Evolutionary conservation across 2,329 filamentous ascomycete genomes (phyloP).

Genomic region (Sphaerulina musiva): DNA sequence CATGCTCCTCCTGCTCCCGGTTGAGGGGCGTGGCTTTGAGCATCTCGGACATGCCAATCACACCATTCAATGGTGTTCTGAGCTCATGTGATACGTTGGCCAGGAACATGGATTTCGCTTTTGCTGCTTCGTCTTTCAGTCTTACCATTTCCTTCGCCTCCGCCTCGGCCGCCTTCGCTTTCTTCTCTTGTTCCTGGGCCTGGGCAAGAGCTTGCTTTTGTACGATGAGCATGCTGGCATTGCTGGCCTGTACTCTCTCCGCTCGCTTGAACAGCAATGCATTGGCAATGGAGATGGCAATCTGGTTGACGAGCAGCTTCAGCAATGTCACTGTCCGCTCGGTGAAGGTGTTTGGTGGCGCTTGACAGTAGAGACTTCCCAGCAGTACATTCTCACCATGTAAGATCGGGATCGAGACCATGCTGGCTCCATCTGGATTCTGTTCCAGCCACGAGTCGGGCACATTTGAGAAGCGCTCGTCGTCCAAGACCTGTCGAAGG

Average conservation of each 20-base stretch:
- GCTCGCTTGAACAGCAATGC: conserved; percentile 60
- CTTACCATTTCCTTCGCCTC: conserved; percentile 73
- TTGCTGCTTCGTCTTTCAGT: conserved; percentile 74
- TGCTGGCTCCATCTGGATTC: conserved; percentile 64
- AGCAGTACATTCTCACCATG: conserved; percentile 65
- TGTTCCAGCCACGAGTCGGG: conserved; percentile 60
- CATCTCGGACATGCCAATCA: conserved; percentile 55
- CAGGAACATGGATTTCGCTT: conserved; percentile 72
- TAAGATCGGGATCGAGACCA: conserved; percentile 73
- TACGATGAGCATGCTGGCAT: conserved; percentile 68
- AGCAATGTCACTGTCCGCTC: conserved; percentile 54
- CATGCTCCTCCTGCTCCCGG: conserved; percentile 55
- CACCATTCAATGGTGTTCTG: conserved; percentile 49
- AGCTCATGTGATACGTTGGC: conserved; percentile 55
- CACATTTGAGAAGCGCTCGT: conserved; percentile 73
- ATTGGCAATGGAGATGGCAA: conserved; percentile 59
- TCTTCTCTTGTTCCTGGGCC: conserved; percentile 65
- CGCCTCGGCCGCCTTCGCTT: conserved; percentile 69
- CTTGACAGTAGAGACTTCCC: conserved; percentile 69
- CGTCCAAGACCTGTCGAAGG: conserved; percentile 63
- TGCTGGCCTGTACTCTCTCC: conserved; percentile 71
- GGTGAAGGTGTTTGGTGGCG: conserved; percentile 68
- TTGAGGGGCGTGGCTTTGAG: conserved; percentile 53
- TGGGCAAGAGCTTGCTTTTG: conserved; percentile 68
- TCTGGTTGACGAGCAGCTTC: conserved; percentile 69